A percentile compares a stretch with the other conserved stretches of the same genome.
Evolutionary conservation across 2,329 filamentous ascomycete species (phyloP).

Genomic region (Lithohypha guttulata): DNA sequence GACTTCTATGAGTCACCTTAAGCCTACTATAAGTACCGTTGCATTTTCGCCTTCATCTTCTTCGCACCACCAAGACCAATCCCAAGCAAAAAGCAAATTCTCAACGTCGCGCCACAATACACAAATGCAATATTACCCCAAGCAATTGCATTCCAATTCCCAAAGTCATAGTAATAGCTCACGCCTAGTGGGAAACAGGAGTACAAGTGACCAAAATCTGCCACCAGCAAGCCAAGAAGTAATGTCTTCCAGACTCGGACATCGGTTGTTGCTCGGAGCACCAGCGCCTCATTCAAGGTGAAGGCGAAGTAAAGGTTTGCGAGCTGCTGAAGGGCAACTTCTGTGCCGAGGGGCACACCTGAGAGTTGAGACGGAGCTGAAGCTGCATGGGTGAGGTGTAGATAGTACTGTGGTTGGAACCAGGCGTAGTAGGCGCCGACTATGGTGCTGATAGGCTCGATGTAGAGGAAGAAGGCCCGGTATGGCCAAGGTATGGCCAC

Average conservation of each 20-base stretch:
- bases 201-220: conserved; percentile 67
- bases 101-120: conserved; percentile 52
- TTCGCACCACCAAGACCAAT: conserved; percentile 33
- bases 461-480: conserved; percentile 61
- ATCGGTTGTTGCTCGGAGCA: conserved; percentile 59
- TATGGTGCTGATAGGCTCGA: conserved; percentile 52
- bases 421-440: conserved; percentile 44
- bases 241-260: conserved; percentile 59
- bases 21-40: no score
- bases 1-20: no score
- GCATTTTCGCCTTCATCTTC: conserved; percentile 3
- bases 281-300: conserved; percentile 64
- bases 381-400: conserved; percentile 50
- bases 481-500: conserved; percentile 51
- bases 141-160: conserved; percentile 56
- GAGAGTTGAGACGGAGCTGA: conserved; percentile 37
- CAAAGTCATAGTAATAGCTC: conserved; percentile 53
- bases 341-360: conserved; percentile 47
- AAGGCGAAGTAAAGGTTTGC: conserved; percentile 71
- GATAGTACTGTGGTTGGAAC: conserved; percentile 46
- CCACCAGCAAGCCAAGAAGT: conserved; percentile 56
- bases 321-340: conserved; percentile 61
- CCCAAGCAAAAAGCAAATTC: conserved; percentile 48
- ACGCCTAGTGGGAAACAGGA: conserved; percentile 50
- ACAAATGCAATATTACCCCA: conserved; percentile 62